Evolutionary conservation across 306 rosid genomes (phyloP), one percentile per base, ranked within the genome.

Genomic region (Citrullus colocynthis): DNA sequence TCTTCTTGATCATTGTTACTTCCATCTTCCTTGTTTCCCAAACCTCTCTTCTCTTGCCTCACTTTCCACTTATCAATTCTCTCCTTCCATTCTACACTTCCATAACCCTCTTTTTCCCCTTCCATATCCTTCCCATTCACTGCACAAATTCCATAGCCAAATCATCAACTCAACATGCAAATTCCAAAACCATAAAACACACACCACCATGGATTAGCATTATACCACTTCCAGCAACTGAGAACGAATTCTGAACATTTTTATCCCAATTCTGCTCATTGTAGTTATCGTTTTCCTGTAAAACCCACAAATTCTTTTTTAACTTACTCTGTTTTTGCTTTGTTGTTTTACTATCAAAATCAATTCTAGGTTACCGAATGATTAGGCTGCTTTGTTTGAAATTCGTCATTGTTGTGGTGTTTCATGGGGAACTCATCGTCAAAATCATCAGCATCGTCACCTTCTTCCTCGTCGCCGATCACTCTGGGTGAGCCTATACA

Each of bases 31-130:
- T 86, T 89, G 88, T 73, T 85, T 66, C 84, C 80, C 48, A 91
- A 78, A 51, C 89, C 87, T 88, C 81, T 89, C 86, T 88, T 89
- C 81, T 91, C 93, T 86, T 95, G 97, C 84, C 90, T 89, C n/a
- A 88, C 87, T 89, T 92, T 95, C 99, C 97, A 95, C 71, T 92
- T 95, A 83, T 95, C 99, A n/a, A 92, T 95, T 86, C 97, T 90
- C 41, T 85, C 96, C 74, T 88, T 86, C 86, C 84, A 82, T 82
- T 89, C 93, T 61, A 82, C 85, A 64, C 80, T 85, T 16, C 63
- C 77, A 74, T 72, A 45, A 48, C 56, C 81, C 45, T 85, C 85
- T 81, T 80, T 86, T 42, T 86, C 88, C 4, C 82, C 96, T 78
- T 93, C 96, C 59, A 87, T 85, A 20, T 91, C 94, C 84, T 86